These are phyloP conservation scores for Gnaphalium uliginosum DNA, from an alignment of 129 eudicot species.

Conservation along the genomic window DNA sequence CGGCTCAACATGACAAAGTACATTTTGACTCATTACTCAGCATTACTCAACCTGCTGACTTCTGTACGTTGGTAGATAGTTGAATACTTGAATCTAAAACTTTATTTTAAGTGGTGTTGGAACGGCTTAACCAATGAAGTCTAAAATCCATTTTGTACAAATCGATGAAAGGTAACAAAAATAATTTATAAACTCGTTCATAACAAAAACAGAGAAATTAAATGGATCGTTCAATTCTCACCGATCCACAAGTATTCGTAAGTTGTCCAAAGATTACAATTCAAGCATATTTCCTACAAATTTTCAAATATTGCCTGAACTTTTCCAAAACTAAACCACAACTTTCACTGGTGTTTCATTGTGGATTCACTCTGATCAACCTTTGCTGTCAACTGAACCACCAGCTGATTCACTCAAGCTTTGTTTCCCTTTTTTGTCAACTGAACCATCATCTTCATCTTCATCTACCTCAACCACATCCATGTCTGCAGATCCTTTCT, in stretches of 20 bases:
- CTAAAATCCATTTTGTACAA: background rate
- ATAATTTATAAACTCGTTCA: slow-evolving; percentile 18
- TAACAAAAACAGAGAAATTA: slow-evolving; percentile 1
- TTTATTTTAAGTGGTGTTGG: background rate
- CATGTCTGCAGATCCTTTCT: slow-evolving; percentile 41
- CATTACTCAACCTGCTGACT: too few species aligned
- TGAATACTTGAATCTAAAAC: background rate
- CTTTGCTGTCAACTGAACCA: background rate
- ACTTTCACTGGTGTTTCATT: background rate
- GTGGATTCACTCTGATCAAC: slow-evolving; percentile 15
- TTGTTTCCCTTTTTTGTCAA: background rate
- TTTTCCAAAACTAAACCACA: slow-evolving; percentile 9
- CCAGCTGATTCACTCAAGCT: background rate
- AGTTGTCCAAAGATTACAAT: background rate
- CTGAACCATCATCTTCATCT: slow-evolving; percentile 9
- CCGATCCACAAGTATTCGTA: background rate
- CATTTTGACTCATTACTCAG: too few species aligned
- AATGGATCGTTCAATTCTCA: slow-evolving; percentile 6
- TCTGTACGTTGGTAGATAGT: too few species aligned
- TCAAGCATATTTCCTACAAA: background rate
- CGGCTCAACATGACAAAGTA: too few species aligned
- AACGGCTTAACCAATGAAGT: background rate
- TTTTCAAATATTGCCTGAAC: slow-evolving; percentile 11
- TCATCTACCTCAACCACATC: slow-evolving; percentile 51
- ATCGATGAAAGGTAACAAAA: background rate